Base-by-base conservation (phyloP, 768 basidiomycete genomes). In the Mycena venus region DNA sequence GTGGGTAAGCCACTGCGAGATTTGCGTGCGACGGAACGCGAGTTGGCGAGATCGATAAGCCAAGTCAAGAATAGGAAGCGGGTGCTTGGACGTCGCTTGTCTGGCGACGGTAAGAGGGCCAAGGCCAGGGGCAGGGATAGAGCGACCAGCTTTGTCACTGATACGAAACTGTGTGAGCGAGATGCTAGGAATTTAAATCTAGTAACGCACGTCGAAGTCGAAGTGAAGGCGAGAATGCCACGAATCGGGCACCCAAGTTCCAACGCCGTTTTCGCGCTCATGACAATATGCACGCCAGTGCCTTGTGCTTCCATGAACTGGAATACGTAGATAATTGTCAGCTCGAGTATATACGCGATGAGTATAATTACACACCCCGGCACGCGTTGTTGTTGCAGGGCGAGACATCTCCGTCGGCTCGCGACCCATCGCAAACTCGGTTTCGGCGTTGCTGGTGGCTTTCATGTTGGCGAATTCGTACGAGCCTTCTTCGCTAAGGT, bases 391-490 rank as follows among this genome's bases (percentile, higher is more conserved):
- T 1, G 98, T 99, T 12, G 98, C 94, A 19, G 98, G 98, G 70
- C 98, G 94, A 56, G 98, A 99, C 95, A 99, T 97, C 84, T 99
- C 98, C 44, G 95, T 96, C 8, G 98, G 97, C 84, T 99, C 98
- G 78, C 98, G 97, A 74, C 98, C 98, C 95, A 98, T 98, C 4
- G 97, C 98, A 80, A 99, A 95, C 83, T 99, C 98, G 34, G 96
- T 96, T 84, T 97, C 96, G 1, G 97, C 94, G 80, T 98, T 99
- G 85, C 95, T 96, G 7, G 98, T 99, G 1, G 98, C 98, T 85
- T 99, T 98, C 98, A 99, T 99, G 88, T 99, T 99, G 61, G 97
- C 98, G 84, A 99, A 99, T 84, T 99, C 98, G 83, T 93, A 99
- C 10, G 98, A 99, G 21, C 98, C 98, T 85, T 99, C 98, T 84